Percentiles rank a stretch among this genome's conserved stretches.
These are phyloP conservation scores for Iris macrosiphon DNA, from an alignment of 106 monocot species.

Conservation along the genomic window DNA sequence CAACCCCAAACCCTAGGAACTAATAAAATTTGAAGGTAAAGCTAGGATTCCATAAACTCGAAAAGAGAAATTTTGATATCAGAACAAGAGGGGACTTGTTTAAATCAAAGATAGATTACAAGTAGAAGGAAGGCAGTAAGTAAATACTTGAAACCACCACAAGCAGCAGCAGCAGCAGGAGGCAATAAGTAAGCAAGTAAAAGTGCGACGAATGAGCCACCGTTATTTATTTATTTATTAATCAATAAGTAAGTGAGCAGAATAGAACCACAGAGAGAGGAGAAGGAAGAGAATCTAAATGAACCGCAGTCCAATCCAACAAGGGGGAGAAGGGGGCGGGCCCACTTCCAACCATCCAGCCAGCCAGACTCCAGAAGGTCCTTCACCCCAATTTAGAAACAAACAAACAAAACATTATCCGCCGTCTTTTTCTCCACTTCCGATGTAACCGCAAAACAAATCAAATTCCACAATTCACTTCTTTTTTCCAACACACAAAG, in stretches of 20 bases:
- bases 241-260: too few species aligned
- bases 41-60: background rate
- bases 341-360: slow-evolving; percentile 1
- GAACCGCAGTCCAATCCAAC: background rate
- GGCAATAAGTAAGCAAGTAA: too few species aligned
- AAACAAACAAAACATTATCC: slow-evolving; percentile 1
- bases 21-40: background rate
- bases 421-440: slow-evolving; percentile 4
- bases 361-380: slow-evolving; percentile 10
- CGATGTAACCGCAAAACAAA: background rate
- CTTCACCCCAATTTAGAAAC: slow-evolving; percentile 5
- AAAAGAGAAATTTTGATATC: too few species aligned
- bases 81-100: too few species aligned
- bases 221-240: too few species aligned
- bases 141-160: too few species aligned
- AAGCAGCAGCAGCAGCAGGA: too few species aligned
- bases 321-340: background rate
- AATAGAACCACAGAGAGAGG: too few species aligned
- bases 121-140: too few species aligned
- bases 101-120: too few species aligned
- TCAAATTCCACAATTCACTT: slow-evolving; percentile 2
- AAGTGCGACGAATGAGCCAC: too few species aligned
- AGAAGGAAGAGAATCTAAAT: background rate
- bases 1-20: too few species aligned
- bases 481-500: background rate